These are phyloP conservation scores for Colletotrichum theobromicola DNA, from an alignment of 2,329 filamentous ascomycete genomes.

Conservation along the genomic window DNA sequence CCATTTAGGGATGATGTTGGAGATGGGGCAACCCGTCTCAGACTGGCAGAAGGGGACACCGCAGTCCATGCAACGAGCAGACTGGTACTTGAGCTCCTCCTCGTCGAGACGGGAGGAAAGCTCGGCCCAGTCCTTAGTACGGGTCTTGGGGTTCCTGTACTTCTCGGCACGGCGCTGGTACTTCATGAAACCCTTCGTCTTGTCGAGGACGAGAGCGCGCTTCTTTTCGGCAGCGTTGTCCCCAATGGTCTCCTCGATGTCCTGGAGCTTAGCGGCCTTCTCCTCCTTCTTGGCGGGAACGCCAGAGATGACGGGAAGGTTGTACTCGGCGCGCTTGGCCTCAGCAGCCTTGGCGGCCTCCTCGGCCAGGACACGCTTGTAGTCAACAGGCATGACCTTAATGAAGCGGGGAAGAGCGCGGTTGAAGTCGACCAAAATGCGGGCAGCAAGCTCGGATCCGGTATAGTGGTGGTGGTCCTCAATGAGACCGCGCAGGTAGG, in stretches of 20 bases:
- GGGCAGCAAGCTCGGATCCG: constrained; percentile 90
- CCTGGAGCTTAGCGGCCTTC: constrained; percentile 72
- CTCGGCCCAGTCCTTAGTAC: constrained; percentile 93
- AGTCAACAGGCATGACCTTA: constrained; percentile 93
- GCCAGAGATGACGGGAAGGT: constrained; percentile 77
- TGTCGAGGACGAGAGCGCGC: constrained; percentile 90
- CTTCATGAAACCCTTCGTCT: constrained; percentile 97
- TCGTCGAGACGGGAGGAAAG: constrained; percentile 86
- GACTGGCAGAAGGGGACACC: constrained; percentile 98
- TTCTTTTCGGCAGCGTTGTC: constrained; percentile 89
- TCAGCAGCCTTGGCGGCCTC: constrained; percentile 86
- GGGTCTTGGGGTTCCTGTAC: constrained; percentile 83
- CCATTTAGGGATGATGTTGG: constrained; percentile 98
- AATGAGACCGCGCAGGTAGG: constrained; percentile 87
- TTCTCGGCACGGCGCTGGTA: constrained; percentile 93
- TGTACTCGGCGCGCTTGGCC: constrained; percentile 83
- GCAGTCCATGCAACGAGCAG: constrained; percentile 97
- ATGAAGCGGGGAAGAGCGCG: constrained; percentile 88
- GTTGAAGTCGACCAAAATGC: constrained; percentile 94
- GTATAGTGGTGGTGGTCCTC: constrained; percentile 99
- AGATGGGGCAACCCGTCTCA: constrained; percentile 93
- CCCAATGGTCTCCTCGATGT: constrained; percentile 90
- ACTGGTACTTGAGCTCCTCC: constrained; percentile 96
- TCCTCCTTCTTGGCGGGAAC: constrained; percentile 69
- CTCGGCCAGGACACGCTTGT: constrained; percentile 90